Conservation (phyloP, 2,329 filamentous ascomycete genomes). For the Remersonia thermophila region DNA sequence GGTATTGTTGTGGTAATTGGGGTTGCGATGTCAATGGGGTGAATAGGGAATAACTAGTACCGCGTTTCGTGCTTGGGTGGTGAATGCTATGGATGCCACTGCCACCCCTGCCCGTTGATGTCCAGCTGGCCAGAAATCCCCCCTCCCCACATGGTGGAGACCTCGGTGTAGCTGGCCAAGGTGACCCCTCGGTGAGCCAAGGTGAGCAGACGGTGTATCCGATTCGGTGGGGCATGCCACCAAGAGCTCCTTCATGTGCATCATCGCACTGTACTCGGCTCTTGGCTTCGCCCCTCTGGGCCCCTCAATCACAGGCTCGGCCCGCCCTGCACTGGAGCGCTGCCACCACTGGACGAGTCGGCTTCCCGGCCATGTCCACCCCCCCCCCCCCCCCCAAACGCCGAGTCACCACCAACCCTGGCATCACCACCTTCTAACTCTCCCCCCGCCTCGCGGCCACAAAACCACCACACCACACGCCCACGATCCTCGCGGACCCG, state of each 20-base stretch:
- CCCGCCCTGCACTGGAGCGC: too few relatives aligned
- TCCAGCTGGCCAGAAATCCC: constrained; percentile 18
- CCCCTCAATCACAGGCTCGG: constrained; percentile 10
- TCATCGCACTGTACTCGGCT: constrained; percentile 1
- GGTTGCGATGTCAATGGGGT: neutral
- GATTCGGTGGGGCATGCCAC: too few relatives aligned
- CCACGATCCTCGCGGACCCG: constrained; percentile 2
- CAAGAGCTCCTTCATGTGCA: too few relatives aligned
- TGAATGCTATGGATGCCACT: too few relatives aligned
- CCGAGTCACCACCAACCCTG: too few relatives aligned
- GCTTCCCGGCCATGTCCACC: too few relatives aligned
- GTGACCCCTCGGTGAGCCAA: constrained; percentile 4
- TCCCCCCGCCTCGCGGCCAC: neutral
- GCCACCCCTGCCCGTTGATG: constrained; percentile 13
- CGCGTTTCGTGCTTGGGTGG: constrained; percentile 2
- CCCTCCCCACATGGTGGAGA: too few relatives aligned
- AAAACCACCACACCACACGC: constrained; percentile 3
- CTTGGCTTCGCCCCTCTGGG: constrained; percentile 7
- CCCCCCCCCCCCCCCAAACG: too few relatives aligned
- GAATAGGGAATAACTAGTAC: neutral
- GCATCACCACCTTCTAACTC: too few relatives aligned
- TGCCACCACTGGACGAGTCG: too few relatives aligned
- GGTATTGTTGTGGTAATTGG: neutral
- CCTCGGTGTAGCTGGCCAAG: too few relatives aligned
- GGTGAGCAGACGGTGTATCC: constrained; percentile 1